Conservation (phyloP, 805 yeast genomes). For the Crinitomyces ghanaensis region DNA sequence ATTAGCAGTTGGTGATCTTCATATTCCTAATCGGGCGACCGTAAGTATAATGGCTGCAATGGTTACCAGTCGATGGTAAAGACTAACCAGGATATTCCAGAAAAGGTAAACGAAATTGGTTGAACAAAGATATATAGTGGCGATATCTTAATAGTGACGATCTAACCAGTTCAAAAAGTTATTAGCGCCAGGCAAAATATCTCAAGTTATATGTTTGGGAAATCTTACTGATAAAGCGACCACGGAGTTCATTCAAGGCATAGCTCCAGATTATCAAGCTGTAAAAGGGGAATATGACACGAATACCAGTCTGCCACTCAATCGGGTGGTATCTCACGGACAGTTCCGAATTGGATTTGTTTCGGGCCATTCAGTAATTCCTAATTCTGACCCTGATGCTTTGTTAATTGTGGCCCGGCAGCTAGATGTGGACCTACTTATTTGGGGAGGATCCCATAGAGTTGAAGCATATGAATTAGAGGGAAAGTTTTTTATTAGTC, state of each 20-base stretch:
- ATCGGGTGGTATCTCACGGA: conserved; percentile 56
- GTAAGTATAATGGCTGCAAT: conserved; percentile 35
- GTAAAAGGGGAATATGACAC: conserved; percentile 80
- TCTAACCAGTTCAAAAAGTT: conserved; percentile 52
- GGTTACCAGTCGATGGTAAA: too few relatives aligned
- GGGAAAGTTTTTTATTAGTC: conserved; percentile 88
- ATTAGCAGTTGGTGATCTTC: conserved; percentile 80
- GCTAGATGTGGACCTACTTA: conserved; percentile 78
- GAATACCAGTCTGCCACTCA: conserved; percentile 42
- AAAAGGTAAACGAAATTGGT: too few relatives aligned
- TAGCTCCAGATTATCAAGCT: conserved; percentile 61
- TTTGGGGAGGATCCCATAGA: conserved; percentile 89
- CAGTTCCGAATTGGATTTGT: conserved; percentile 71
- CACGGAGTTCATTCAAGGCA: conserved; percentile 46
- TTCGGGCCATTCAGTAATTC: conserved; percentile 74
- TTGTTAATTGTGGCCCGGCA: conserved; percentile 74
- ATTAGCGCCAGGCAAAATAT: conserved; percentile 73
- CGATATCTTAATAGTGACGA: too few relatives aligned
- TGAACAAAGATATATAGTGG: too few relatives aligned
- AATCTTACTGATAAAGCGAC: conserved; percentile 62
- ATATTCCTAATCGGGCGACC: conserved; percentile 76
- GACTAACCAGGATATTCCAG: conserved; percentile 37
- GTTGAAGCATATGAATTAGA: conserved; percentile 91
- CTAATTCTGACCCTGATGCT: conserved; percentile 78
- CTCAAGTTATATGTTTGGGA: conserved; percentile 77